Base-by-base conservation (phyloP, 2,329 filamentous ascomycete genomes). In the Sporothrix brasiliensis region DNA sequence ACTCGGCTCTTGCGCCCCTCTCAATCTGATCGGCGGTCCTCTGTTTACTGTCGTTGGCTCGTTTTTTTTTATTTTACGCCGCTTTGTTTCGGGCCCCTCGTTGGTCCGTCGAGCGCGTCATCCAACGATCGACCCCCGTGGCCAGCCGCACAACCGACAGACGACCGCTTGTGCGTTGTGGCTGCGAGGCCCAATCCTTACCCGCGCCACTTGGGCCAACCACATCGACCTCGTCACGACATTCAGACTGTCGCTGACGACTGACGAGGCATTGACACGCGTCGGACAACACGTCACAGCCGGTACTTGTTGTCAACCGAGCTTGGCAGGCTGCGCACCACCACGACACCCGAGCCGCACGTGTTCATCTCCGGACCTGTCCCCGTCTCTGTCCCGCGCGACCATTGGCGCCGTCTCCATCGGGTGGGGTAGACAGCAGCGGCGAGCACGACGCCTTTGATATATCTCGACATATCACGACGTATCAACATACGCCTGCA, bases 31-130 rank as follows among this genome's bases (percentile, higher is more conserved):
- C 58, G 39, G 13, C 58, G 21, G 39, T 47, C 58, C 39, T 4
- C 11, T 63, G 39, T 63, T 63, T 63, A 50, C 61, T 44, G 27
- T n/a, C 44, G 24, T 50, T n/a, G 49, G 24, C 39, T 44, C 61
- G 7, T 16, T 34, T 27, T 50, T 56, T 70, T 69, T 63, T 41
- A n/a, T 61, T 52, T 19, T 30, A 5, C 52, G n/a, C 21, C 61
- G 47, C 53, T 65, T 69, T 65, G 34, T 34, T 44, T 34, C 52
- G 34, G 30, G 49, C 68, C 56, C 58, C 24, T 47, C 30, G 11
- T 34, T 53, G 24, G 19, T 19, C 47, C 50, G 30, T 61, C 49
- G 39, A 69, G 47, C 52, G 65, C 65, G 34, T 67, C 65, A 56
- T 67, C 50, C 30, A 53, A 39, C n/a, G 34, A 13, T 34, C 34